phyloP scores from a whole-genome alignment of 2,329 filamentous ascomycete species.

The Aspergillus thermomutatus region DNA sequence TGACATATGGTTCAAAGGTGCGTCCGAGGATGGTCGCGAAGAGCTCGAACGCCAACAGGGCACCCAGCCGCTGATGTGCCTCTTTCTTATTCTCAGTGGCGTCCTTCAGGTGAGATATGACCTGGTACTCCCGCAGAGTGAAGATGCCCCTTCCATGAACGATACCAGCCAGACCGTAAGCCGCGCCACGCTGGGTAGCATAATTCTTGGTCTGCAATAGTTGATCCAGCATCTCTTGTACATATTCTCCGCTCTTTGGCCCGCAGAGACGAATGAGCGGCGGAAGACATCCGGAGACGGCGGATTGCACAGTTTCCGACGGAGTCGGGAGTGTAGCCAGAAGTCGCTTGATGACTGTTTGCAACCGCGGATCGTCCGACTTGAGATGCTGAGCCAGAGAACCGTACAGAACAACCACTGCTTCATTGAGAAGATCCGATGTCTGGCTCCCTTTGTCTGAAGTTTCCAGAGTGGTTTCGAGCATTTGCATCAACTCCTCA shows the following conservation, averaged over 20 bases:
- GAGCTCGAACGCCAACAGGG: conserved; percentile 86
- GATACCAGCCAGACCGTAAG: conserved; percentile 89
- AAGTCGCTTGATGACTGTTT: conserved; percentile 80
- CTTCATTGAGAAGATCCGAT: conserved; percentile 89
- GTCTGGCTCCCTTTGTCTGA: conserved; percentile 77
- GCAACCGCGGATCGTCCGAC: conserved; percentile 79
- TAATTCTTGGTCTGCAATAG: conserved; percentile 88
- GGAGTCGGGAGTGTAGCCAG: conserved; percentile 87
- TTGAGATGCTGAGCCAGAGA: conserved; percentile 85
- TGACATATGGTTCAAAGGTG: conserved; percentile 93
- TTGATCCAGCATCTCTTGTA: conserved; percentile 74
- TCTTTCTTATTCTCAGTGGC: conserved; percentile 97
- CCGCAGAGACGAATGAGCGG: conserved; percentile 80
- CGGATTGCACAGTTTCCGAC: conserved; percentile 94
- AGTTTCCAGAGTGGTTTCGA: conserved; percentile 82
- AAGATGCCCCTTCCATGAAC: conserved; percentile 83
- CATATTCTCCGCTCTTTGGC: conserved; percentile 74
- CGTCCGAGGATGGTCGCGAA: conserved; percentile 81
- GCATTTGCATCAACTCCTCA: conserved; percentile 86
- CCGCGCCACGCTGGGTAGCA: conserved; percentile 85
- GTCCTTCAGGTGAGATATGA: conserved; percentile 74
- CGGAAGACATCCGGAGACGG: conserved; percentile 89
- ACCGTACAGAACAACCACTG: conserved; percentile 95
- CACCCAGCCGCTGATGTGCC: conserved; percentile 79
- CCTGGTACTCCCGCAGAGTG: conserved; percentile 76